These are phyloP conservation scores for Primulina huaijiensis DNA, from an alignment of 257 asterid genomes.

Conservation along the genomic window DNA sequence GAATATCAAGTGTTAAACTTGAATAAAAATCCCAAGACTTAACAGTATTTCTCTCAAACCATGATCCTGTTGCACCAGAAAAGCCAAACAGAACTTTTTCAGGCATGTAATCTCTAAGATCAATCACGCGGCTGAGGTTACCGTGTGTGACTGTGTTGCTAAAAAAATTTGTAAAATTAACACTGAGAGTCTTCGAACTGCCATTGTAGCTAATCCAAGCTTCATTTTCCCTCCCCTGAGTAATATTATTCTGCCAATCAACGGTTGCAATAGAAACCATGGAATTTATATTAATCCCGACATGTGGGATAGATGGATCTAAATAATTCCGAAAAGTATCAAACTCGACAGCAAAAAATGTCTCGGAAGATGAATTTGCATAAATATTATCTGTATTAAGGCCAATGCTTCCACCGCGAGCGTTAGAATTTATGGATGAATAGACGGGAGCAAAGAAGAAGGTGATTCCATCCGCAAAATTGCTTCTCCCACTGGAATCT, in stretches of 20 bases:
- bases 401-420: constrained; percentile 32
- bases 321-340: constrained; percentile 27
- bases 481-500: not conserved
- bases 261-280: not conserved
- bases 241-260: constrained; percentile 20
- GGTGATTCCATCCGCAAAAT: constrained; percentile 23
- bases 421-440: not conserved
- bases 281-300: constrained; percentile 40
- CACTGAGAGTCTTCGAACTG: constrained; percentile 23
- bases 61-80: no score
- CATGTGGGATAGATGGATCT: constrained; percentile 31
- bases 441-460: constrained; percentile 25
- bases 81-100: no score
- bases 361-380: constrained; percentile 1
- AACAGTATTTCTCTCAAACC: no score
- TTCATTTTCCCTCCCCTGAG: constrained; percentile 7
- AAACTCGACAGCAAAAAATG: constrained; percentile 48
- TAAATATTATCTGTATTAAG: not conserved
- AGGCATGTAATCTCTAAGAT: no score
- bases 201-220: constrained; percentile 33
- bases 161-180: constrained; percentile 13
- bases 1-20: no score
- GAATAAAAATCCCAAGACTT: no score
- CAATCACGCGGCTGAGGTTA: not conserved
- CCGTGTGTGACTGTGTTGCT: not conserved